Evolutionary conservation across 2,329 filamentous ascomycete genomes (phyloP), one percentile per base, ranked within the genome.

Genomic region (Pseudophaeomoniella oleicola): DNA sequence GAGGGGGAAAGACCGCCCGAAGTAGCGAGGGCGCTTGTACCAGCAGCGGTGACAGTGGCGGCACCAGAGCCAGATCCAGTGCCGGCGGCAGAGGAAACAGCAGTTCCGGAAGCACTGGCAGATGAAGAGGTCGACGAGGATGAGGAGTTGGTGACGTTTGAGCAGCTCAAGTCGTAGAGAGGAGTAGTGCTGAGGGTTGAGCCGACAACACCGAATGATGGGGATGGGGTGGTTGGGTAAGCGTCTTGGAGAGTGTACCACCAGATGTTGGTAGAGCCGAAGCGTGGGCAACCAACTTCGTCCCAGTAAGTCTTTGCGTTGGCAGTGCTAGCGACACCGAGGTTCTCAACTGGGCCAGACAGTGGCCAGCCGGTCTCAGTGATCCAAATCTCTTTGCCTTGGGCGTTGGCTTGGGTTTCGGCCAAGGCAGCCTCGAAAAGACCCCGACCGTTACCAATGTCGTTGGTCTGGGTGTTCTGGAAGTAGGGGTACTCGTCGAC

Each of bases 331-430:
- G 86, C 66, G 6, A 79, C 67, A 30, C 74, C 82, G 34, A 71
- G 53, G 46, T 75, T 76, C 42, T 69, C 60, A 1, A 62, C 67
- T 44, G 71, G 61, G 38, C 85, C 86, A 49, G 67, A 75, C 37
- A 86, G 75, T 34, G 86, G 85, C 75, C 82, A 90, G 45, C 86
- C 86, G 12, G 84, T 90, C 69, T 93, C 85, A 17, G 85, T 90
- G 43, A 92, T 71, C 82, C 82, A 90, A 47, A 92, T 71, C 13
- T 72, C 65, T 68, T 86, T 88, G 52, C 71, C 72, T 22, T 67
- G 63, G 22, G 72, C 67, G 32, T 66, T 76, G 12, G 53, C 58
- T 43, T 69, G 57, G 19, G 80, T 82, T 40, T 69, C 65, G 35
- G 66, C 59, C 29, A 81, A 64, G 12, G 83, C 77, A 11, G 70